Conservation (phyloP, 768 basidiomycete species). For the Ramaria sp. region DNA sequence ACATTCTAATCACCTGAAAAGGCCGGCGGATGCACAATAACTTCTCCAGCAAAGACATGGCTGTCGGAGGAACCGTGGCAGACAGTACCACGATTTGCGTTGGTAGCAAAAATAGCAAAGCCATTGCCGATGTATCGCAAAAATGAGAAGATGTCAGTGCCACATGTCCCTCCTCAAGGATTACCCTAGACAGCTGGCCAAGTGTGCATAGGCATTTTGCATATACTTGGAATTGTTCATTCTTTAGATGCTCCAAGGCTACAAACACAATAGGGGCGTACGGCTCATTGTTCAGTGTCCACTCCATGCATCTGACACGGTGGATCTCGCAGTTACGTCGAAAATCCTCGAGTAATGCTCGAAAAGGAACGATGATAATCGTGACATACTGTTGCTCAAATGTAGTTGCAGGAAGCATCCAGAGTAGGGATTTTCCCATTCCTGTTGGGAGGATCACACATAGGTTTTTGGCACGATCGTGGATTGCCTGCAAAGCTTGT, state of each 20-base stretch:
- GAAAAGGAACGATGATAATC: neutral
- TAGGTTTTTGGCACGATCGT: neutral
- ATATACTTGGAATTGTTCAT: neutral
- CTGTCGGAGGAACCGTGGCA: neutral
- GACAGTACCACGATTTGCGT: neutral
- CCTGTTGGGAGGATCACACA: slow-evolving; percentile 1
- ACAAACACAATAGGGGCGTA: neutral
- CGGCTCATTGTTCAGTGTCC: neutral
- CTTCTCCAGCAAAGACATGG: neutral
- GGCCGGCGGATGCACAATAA: neutral
- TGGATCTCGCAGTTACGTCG: neutral
- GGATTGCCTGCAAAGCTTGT: neutral
- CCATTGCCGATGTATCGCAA: neutral
- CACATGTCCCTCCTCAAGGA: neutral
- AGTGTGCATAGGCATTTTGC: neutral
- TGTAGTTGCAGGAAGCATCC: neutral
- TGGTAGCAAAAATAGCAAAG: neutral
- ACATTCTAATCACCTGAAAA: neutral
- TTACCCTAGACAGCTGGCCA: neutral
- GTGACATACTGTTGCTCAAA: neutral
- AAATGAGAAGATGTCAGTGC: neutral
- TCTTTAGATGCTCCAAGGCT: neutral
- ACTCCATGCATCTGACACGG: neutral
- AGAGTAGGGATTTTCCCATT: neutral
- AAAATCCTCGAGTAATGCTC: neutral